These are phyloP conservation scores for Pythium chondricola DNA, from an alignment of 352 stramenopile genomes.

Conservation along the genomic window DNA sequence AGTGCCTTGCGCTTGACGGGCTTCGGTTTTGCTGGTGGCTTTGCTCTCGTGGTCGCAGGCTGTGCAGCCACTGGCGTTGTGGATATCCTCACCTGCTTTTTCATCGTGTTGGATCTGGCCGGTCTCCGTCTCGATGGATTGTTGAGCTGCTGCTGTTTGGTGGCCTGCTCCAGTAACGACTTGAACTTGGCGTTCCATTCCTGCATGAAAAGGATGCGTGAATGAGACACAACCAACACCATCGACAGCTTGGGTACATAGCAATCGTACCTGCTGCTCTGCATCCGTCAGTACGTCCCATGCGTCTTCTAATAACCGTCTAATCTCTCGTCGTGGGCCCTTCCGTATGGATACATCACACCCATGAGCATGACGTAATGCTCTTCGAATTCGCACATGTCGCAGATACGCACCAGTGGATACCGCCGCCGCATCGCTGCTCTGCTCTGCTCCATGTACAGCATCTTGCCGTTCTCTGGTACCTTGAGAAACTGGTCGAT, in stretches of 20 bases:
- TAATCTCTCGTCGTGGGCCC: slow-evolving; percentile 26
- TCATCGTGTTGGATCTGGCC: too few species aligned
- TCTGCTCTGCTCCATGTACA: slow-evolving; percentile 31
- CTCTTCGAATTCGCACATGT: too few species aligned
- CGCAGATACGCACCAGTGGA: slow-evolving; percentile 5
- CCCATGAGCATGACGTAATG: too few species aligned
- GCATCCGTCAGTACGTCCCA: slow-evolving; percentile 23
- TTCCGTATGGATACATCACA: slow-evolving; percentile 1
- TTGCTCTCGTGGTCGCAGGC: not conserved
- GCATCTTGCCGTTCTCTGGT: slow-evolving; percentile 24
- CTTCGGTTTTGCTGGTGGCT: not conserved
- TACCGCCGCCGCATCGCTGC: slow-evolving; percentile 15
- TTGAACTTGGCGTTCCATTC: too few species aligned
- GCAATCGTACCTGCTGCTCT: slow-evolving; percentile 32
- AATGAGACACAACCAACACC: too few species aligned
- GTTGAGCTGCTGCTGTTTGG: too few species aligned
- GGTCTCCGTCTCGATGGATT: too few species aligned
- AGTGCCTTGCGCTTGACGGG: slow-evolving; percentile 10
- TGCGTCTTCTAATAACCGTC: slow-evolving; percentile 10
- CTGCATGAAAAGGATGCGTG: too few species aligned
- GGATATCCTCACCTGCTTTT: too few species aligned
- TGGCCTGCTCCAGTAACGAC: too few species aligned
- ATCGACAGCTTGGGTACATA: too few species aligned
- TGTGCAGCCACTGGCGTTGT: not conserved
- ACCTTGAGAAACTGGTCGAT: slow-evolving; percentile 33